phyloP scores from a whole-genome alignment of 345 rosid genomes.

The Eucalyptus marginata region DNA sequence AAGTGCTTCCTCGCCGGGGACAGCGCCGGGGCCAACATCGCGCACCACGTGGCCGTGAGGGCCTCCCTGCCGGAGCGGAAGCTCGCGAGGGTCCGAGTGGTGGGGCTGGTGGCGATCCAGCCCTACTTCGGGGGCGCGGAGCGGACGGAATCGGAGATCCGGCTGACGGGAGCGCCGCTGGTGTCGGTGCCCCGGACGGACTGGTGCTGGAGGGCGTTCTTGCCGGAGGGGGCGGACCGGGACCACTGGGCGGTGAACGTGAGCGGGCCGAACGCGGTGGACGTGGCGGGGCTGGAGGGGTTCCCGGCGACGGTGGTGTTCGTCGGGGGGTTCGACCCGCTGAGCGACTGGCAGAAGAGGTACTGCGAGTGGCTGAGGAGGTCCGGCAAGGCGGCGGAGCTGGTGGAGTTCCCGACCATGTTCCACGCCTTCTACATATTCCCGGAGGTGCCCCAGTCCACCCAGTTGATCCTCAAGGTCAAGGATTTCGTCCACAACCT shows the following conservation, averaged over 20 bases:
- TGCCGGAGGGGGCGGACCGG: slow-evolving; percentile 50
- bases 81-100: slow-evolving; percentile 12
- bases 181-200: slow-evolving; percentile 38
- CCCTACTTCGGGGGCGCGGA: slow-evolving; percentile 79
- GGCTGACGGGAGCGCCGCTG: slow-evolving; percentile 8
- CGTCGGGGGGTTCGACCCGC: slow-evolving; percentile 57
- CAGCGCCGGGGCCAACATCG: slow-evolving; percentile 75
- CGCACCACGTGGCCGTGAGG: slow-evolving; percentile 59
- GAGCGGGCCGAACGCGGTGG: slow-evolving; percentile 31
- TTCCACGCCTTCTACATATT: slow-evolving; percentile 71
- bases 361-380: slow-evolving; percentile 57
- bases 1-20: slow-evolving; percentile 66
- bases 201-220: slow-evolving; percentile 38
- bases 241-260: slow-evolving; percentile 40
- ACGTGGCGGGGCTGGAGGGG: slow-evolving; percentile 26
- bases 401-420: slow-evolving; percentile 67
- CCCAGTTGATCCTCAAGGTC: slow-evolving; percentile 26
- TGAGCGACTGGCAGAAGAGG: slow-evolving; percentile 69
- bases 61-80: not conserved
- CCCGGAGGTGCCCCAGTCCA: slow-evolving; percentile 52
- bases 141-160: slow-evolving; percentile 56
- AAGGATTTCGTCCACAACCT: slow-evolving; percentile 27
- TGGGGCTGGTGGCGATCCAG: slow-evolving; percentile 56
- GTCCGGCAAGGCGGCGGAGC: slow-evolving; percentile 45
- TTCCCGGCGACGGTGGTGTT: slow-evolving; percentile 46